Percentiles rank a stretch among this genome's conserved stretches.
phyloP scores from a whole-genome alignment of 306 rosid genomes.

The Cucumis hystrix region DNA sequence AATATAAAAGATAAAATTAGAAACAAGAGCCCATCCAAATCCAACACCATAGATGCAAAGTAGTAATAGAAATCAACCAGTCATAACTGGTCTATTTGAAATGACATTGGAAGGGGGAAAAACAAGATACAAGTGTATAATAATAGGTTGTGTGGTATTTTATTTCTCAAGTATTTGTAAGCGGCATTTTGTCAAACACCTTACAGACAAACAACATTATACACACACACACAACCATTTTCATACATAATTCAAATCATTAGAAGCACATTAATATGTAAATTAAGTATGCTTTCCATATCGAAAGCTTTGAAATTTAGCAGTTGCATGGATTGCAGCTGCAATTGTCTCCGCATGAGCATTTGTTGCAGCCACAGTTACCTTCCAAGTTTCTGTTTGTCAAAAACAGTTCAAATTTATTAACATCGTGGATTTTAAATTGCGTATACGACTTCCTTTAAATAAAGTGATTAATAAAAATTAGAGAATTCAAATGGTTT shows the following conservation, averaged over 20 bases:
- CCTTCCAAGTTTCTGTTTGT: constrained; percentile 34
- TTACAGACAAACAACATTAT: background rate
- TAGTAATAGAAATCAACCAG: background rate
- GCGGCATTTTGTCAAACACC: constrained; percentile 8
- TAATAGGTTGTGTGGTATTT: background rate
- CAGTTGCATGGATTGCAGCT: constrained; percentile 54
- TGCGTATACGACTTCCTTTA: no score
- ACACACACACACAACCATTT: background rate
- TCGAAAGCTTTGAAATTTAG: background rate
- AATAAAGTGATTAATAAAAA: no score
- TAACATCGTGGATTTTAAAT: no score
- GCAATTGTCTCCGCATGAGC: constrained; percentile 52
- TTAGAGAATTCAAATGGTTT: no score
- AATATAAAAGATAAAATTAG: background rate
- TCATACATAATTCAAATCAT: background rate
- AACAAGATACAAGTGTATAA: background rate
- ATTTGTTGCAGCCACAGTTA: constrained; percentile 52
- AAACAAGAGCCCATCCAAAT: background rate
- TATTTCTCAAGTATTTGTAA: background rate
- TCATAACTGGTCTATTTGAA: background rate
- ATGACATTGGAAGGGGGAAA: background rate
- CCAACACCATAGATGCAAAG: background rate
- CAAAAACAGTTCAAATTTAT: no score
- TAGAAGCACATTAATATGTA: background rate
- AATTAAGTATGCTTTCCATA: background rate